Evolutionary conservation across 2,329 filamentous ascomycete species (phyloP), one percentile per base, ranked within the genome.

Genomic region (Sarocladium oryzae): DNA sequence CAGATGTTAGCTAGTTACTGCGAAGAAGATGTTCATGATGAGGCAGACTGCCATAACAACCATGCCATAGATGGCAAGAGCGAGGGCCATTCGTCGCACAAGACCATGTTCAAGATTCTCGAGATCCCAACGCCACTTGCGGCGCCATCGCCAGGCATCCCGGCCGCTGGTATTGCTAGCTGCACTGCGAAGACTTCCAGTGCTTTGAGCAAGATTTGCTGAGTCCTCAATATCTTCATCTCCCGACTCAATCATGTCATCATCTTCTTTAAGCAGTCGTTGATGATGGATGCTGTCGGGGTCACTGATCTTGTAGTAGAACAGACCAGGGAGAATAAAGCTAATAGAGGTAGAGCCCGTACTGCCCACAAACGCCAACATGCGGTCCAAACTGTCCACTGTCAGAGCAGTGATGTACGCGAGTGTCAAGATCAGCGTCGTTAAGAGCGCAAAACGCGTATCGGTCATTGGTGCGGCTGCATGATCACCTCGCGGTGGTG

Each of bases 221-320:
- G 71, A 62, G 4, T 71, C 73, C 55, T 81, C 71, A 1, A 78
- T 73, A 33, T 79, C 80, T 2, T 69, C 72, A 8, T 76, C 75
- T 4, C 61, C 65, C 0, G 65, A 67, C 46, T 87, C 85, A 33
- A 79, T 75, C n/a, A 84, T 83, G 56, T 92, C 88, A 60, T 97
- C 93, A 57, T 96, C 89, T 61, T 93, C 90, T 66, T 97, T 97
- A 56, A 89, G 74, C 9, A 97, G 74, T 13, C 86, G 82, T 65
- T 96, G 92, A 60, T 96, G 90, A 56, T 92, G 83, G 24, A 85
- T 79, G 40, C 88, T 92, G 51, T 96, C 86, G 0, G 93, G 93
- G 21, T 89, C 84, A 11, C 89, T 95, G 54, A 99, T 97, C 69
- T 97, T 97, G 72, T 97, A 99, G 69, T 97, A 99, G 68, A 99